These are phyloP conservation scores for Sclerospora graminicola DNA, from an alignment of 352 stramenopile genomes.

Conservation along the genomic window DNA sequence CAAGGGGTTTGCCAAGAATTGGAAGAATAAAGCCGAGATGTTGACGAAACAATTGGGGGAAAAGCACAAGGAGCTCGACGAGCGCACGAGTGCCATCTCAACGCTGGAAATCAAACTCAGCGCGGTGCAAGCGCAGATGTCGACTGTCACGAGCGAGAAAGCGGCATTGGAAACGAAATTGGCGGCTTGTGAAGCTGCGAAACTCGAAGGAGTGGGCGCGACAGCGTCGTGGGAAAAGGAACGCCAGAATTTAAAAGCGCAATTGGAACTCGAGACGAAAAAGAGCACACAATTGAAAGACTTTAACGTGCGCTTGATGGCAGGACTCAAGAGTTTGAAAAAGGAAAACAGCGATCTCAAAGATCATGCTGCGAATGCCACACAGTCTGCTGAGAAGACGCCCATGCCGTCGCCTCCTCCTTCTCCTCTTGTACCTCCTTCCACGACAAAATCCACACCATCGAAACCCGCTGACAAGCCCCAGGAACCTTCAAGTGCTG, in stretches of 20 bases:
- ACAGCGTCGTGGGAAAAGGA: conserved; percentile 46
- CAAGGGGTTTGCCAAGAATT: conserved; percentile 75
- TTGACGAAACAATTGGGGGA: conserved; percentile 55
- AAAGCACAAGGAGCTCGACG: conserved; percentile 54
- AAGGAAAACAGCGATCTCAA: conserved; percentile 74
- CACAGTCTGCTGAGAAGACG: conserved; percentile 14
- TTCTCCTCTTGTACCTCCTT: conserved; percentile 8
- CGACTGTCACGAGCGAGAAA: conserved; percentile 28
- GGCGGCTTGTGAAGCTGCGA: conserved; percentile 24
- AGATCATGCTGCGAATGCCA: conserved; percentile 21
- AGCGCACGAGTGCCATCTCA: conserved; percentile 27
- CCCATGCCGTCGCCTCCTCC: conserved; percentile 11
- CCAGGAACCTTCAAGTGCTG: conserved; percentile 3
- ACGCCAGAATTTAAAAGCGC: conserved; percentile 38
- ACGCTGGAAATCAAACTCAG: conserved; percentile 33
- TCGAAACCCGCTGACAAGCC: conserved; percentile 11
- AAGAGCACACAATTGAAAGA: conserved; percentile 59
- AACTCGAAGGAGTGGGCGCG: conserved; percentile 26
- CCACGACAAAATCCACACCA: conserved; percentile 2
- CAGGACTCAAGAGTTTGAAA: conserved; percentile 54
- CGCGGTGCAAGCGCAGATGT: conserved; percentile 21
- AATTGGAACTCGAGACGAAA: conserved; percentile 57
- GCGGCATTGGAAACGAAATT: conserved; percentile 34
- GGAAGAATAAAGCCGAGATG: conserved; percentile 66
- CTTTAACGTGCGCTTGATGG: conserved; percentile 60